phyloP scores from a whole-genome alignment of 495 filamentous ascomycete genomes.

The Aspergillus hancockii region DNA sequence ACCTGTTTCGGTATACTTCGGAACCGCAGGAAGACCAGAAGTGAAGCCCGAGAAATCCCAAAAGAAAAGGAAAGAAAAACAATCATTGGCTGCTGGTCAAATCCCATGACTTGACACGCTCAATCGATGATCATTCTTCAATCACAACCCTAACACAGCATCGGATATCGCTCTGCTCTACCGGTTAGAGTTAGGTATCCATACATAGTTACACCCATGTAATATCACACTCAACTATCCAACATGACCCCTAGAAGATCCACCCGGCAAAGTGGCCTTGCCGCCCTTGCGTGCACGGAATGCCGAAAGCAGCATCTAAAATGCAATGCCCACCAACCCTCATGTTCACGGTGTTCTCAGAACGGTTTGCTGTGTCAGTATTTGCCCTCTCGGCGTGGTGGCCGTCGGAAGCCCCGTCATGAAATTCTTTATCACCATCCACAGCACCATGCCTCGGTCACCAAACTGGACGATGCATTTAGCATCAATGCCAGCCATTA shows the following conservation, averaged over 20 bases:
- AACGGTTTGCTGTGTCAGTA: constrained; percentile 34
- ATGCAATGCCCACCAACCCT: constrained; percentile 39
- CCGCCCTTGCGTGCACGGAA: constrained; percentile 41
- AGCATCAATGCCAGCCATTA: not conserved
- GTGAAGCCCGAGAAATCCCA: too few species aligned
- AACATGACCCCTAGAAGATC: constrained; percentile 24
- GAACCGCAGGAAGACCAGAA: too few species aligned
- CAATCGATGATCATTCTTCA: too few species aligned
- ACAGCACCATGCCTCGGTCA: not conserved
- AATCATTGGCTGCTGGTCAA: too few species aligned
- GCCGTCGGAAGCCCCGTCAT: constrained; percentile 33
- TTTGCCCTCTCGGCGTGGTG: constrained; percentile 41
- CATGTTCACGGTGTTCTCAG: constrained; percentile 39
- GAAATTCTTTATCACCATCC: not conserved
- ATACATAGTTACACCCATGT: not conserved
- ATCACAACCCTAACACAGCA: too few species aligned
- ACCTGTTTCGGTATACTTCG: too few species aligned
- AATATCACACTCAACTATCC: not conserved
- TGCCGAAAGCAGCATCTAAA: constrained; percentile 48
- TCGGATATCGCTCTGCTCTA: too few species aligned
- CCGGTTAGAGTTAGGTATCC: not conserved
- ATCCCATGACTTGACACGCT: too few species aligned
- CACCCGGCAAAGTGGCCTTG: constrained; percentile 5
- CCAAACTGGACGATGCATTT: constrained; percentile 3
- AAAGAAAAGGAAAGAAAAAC: too few species aligned